Evolutionary conservation across 768 basidiomycete species (phyloP), one percentile per base, ranked within the genome.

Genomic region (Obba rivulosa): DNA sequence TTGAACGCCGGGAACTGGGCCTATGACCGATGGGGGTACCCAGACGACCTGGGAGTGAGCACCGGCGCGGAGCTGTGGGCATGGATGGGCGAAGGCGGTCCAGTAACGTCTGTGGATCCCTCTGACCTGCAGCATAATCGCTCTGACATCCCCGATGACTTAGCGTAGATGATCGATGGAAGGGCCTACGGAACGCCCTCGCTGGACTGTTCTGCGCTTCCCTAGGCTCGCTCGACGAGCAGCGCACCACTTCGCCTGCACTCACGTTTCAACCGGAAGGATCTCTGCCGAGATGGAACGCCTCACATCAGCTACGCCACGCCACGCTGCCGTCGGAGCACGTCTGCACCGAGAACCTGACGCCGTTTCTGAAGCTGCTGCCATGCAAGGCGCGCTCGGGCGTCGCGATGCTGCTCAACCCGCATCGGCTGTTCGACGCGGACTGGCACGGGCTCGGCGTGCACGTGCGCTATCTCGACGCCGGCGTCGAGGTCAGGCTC

Each of bases 331-430:
- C 87, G 7, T 88, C 84, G 3, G 90, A 94, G 61, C 74, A 84
- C 56, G 87, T 97, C n/a, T 99, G 95, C 62, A 98, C 95, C 4
- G 96, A 98, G 62, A 97, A 97, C 60, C 71, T 98, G 8, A 97
- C 95, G 0, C 95, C 96, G 0, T 96, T 98, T 69, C 75, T 97
- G 49, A 92, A 95, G 62, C 80, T 97, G 9, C 71, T 98, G 1
- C 96, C 96, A 0, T 98, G 95, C 73, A 91, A 96, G 61, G 82
- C 88, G 4, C 70, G 76, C 17, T 91, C 93, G 0, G 94, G 96
- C 11, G 75, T 97, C 18, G 88, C 92, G 0, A 72, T 68, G 14
- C 74, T 97, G 20, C 71, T 98, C 38, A 90, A 93, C 60, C 87
- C 92, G 0, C 90, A 95, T 56, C 76, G 74, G 3, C 67, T 95